A percentile compares a stretch with the other conserved stretches of the same genome.
These are phyloP conservation scores for Kodamaea hsintzibuensis DNA, from an alignment of 805 yeast species.

Conservation along the genomic window DNA sequence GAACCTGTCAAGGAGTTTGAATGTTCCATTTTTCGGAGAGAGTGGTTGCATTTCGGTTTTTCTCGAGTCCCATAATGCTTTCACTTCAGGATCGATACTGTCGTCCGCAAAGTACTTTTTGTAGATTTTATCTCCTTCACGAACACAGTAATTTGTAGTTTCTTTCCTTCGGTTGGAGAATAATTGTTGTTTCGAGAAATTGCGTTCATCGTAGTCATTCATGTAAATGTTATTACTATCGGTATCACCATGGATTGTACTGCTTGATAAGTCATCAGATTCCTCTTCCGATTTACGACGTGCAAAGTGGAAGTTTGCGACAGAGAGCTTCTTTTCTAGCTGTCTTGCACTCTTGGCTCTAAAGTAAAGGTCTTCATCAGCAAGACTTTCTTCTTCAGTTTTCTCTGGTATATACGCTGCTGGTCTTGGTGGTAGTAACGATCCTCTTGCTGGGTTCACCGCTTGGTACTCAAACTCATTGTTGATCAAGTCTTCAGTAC, in stretches of 20 bases:
- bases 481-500: constrained; percentile 9
- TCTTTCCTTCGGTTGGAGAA: constrained; percentile 16
- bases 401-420: background rate
- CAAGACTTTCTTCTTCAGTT: constrained; percentile 12
- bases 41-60: constrained; percentile 9
- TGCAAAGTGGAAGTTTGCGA: background rate
- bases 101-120: constrained; percentile 39
- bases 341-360: constrained; percentile 16
- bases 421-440: constrained; percentile 11
- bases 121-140: constrained; percentile 61
- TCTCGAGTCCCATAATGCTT: constrained; percentile 53
- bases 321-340: constrained; percentile 4
- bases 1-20: background rate
- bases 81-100: constrained; percentile 52
- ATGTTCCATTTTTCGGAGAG: background rate
- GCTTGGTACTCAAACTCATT: constrained; percentile 30
- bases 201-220: background rate
- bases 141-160: constrained; percentile 51
- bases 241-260: background rate
- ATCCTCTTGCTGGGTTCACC: constrained; percentile 6
- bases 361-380: constrained; percentile 18
- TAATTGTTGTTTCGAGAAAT: constrained; percentile 8
- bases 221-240: background rate
- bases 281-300: background rate
- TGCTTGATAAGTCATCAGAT: background rate